Evolutionary conservation across 2,329 filamentous ascomycete species (phyloP).

Genomic region (Aspergillus sp.): DNA sequence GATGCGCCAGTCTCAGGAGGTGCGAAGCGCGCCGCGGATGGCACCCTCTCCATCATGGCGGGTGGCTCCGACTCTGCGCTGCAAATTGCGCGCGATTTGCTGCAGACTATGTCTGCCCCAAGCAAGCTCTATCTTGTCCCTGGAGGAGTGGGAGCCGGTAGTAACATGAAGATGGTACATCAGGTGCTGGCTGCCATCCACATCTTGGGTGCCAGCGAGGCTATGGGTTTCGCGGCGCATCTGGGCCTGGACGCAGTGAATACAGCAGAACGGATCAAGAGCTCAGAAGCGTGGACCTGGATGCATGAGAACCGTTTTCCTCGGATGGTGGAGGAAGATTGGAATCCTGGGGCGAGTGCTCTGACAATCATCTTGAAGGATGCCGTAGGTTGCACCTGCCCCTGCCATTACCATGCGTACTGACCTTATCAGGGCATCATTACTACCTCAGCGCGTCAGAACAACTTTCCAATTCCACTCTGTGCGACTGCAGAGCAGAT

Average conservation of each 20-base stretch:
- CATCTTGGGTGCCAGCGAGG: slow-evolving; percentile 62
- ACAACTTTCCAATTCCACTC: slow-evolving; percentile 62
- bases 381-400: slow-evolving; percentile 34
- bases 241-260: slow-evolving; percentile 54
- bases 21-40: slow-evolving; percentile 66
- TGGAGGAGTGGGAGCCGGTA: slow-evolving; percentile 61
- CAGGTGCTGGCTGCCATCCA: slow-evolving; percentile 65
- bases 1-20: slow-evolving; percentile 75
- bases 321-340: slow-evolving; percentile 56
- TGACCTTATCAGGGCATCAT: slow-evolving; percentile 57
- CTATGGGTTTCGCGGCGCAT: slow-evolving; percentile 60
- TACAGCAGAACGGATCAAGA: slow-evolving; percentile 48
- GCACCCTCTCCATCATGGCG: slow-evolving; percentile 75
- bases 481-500: slow-evolving; percentile 65
- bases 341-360: slow-evolving; percentile 59
- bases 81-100: slow-evolving; percentile 57
- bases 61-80: slow-evolving; percentile 61
- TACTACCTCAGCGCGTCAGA: slow-evolving; percentile 62
- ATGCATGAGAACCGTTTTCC: slow-evolving; percentile 63
- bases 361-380: slow-evolving; percentile 64
- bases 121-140: slow-evolving; percentile 64
- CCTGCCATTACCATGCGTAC: background rate
- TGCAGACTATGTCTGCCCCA: slow-evolving; percentile 62
- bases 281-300: slow-evolving; percentile 58
- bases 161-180: slow-evolving; percentile 66